These are phyloP conservation scores for Huntiella abstrusa DNA, from an alignment of 2,329 filamentous ascomycete species.

Conservation along the genomic window DNA sequence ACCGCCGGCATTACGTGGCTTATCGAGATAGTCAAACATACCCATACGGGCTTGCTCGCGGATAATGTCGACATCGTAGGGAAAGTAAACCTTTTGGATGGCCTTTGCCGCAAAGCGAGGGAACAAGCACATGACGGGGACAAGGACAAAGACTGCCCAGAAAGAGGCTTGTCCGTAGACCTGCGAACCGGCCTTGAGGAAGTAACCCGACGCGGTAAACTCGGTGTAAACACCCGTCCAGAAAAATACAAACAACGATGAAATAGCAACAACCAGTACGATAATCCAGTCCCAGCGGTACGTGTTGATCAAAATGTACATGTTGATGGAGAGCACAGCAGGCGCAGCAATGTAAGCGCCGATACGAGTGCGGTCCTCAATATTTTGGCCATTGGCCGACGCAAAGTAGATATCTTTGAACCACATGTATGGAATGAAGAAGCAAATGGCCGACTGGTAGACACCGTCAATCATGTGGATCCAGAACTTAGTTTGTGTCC, in stretches of 20 bases:
- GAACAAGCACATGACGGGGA: constrained; percentile 63
- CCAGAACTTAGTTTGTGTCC: constrained; percentile 95
- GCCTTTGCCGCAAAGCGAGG: constrained; percentile 76
- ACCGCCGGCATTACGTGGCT: constrained; percentile 16
- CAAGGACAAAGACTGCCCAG: constrained; percentile 69
- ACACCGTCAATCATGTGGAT: constrained; percentile 86
- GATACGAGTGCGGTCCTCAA: constrained; percentile 66
- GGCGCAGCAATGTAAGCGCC: constrained; percentile 75
- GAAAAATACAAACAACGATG: constrained; percentile 75
- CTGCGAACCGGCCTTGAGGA: constrained; percentile 63
- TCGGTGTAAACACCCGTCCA: constrained; percentile 77
- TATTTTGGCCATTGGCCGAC: constrained; percentile 50
- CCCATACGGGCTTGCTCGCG: constrained; percentile 78
- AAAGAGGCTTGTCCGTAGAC: constrained; percentile 68
- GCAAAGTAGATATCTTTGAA: constrained; percentile 43
- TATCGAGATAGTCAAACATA: constrained; percentile 52
- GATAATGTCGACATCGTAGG: constrained; percentile 85
- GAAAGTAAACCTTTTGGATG: constrained; percentile 84
- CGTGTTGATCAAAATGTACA: constrained; percentile 88
- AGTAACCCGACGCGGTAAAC: constrained; percentile 27
- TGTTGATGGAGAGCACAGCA: constrained; percentile 73
- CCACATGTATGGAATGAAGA: constrained; percentile 82
- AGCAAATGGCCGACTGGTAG: constrained; percentile 86
- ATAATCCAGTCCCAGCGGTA: constrained; percentile 98
- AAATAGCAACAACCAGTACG: constrained; percentile 61